These are phyloP conservation scores for Penicillium lagena DNA, from an alignment of 495 filamentous ascomycete species.

Conservation along the genomic window DNA sequence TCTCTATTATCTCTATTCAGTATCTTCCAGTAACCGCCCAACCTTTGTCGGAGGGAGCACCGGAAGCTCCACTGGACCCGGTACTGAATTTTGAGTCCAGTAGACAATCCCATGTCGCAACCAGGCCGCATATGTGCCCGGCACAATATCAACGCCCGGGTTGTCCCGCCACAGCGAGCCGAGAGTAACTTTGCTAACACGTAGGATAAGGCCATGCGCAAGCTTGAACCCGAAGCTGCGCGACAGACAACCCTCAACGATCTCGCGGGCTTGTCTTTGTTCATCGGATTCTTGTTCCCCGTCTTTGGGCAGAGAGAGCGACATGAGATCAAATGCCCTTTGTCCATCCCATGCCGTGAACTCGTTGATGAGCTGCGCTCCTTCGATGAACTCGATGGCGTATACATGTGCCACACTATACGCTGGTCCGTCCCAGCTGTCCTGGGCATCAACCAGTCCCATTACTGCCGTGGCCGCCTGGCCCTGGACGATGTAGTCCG, in stretches of 20 bases:
- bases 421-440: conserved; percentile 45
- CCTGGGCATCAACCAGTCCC: conserved; percentile 44
- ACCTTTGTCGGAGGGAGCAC: not conserved
- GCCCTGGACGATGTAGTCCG: conserved; percentile 49
- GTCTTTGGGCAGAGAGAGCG: conserved; percentile 33
- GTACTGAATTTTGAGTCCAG: conserved; percentile 10
- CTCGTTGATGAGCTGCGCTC: conserved; percentile 46
- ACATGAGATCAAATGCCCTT: conserved; percentile 44
- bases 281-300: conserved; percentile 41
- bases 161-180: conserved; percentile 17
- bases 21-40: not conserved
- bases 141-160: conserved; percentile 14
- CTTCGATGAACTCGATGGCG: conserved; percentile 42
- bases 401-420: conserved; percentile 42
- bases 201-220: conserved; percentile 44
- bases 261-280: conserved; percentile 41
- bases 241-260: conserved; percentile 41
- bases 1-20: not conserved
- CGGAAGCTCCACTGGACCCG: not conserved
- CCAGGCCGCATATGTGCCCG: conserved; percentile 18
- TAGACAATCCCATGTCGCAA: conserved; percentile 13
- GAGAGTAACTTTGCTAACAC: conserved; percentile 21
- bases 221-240: conserved; percentile 48
- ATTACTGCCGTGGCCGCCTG: conserved; percentile 43
- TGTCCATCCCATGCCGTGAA: conserved; percentile 43